These are phyloP conservation scores for Arthromyces matolae DNA, from an alignment of 768 basidiomycete species.

Conservation along the genomic window DNA sequence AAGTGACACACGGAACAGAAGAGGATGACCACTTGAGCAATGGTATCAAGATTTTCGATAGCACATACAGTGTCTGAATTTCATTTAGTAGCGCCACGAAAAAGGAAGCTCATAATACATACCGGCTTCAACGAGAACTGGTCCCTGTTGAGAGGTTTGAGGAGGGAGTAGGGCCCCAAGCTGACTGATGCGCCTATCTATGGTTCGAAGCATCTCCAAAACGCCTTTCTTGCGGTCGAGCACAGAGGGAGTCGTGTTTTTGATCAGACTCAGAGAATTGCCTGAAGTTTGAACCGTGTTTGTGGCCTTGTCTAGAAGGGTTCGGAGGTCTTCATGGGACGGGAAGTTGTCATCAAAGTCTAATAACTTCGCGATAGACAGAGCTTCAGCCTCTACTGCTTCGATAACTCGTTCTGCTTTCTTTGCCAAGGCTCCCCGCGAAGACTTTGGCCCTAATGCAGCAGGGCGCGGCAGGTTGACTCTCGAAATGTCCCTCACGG, in stretches of 20 bases:
- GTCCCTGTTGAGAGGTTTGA: background rate
- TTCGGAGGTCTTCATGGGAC: background rate
- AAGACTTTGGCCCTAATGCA: background rate
- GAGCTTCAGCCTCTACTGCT: background rate
- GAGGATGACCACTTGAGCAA: slow-evolving; percentile 19
- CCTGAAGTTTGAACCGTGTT: background rate
- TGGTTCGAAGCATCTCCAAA: background rate
- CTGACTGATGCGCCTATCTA: background rate
- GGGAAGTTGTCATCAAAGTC: background rate
- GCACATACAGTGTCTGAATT: background rate
- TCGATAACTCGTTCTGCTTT: background rate
- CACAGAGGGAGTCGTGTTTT: background rate
- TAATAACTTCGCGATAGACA: background rate
- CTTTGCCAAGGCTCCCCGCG: background rate
- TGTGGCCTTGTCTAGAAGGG: background rate
- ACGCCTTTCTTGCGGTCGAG: background rate
- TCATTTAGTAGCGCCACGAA: no score
- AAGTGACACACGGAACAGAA: slow-evolving; percentile 16
- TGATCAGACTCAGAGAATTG: background rate
- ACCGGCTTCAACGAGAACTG: background rate
- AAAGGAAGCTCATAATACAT: no score
- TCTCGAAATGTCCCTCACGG: background rate
- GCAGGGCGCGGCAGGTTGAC: background rate
- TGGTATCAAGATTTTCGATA: slow-evolving; percentile 9
- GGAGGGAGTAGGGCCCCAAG: background rate